Base-by-base conservation (phyloP, 805 yeast species). In the Torulaspora quercuum region DNA sequence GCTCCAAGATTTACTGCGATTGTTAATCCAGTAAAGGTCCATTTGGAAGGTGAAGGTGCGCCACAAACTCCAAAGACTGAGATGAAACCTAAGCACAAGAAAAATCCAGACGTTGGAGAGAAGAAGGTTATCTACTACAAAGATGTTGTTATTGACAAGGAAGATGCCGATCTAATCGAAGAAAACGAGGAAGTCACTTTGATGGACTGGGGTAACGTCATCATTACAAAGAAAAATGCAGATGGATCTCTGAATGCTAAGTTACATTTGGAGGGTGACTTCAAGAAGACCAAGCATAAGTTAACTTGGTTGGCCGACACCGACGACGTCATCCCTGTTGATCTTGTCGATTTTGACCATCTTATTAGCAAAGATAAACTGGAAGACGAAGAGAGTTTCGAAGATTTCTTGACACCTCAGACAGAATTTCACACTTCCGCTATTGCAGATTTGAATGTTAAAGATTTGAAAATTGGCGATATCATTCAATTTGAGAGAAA, bases 191-290 rank as follows among this genome's bases (percentile, higher is more conserved):
- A 90, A 69, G 72, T 89, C 46, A 90, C 97, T n/a, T 75, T 90
- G 55, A 90, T 90, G 97, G 97, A 90, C 67, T 90, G 97, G 97
- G 97, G 97, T 73, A 90, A 90, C 62, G 83, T 79, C 41, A 82
- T 90, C 49, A 69, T 89, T 48, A 75, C 82, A 48, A 76, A 77
- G 61, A 74, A 89, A 57, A 67, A 66, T 59, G 80, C 75, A 61
- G 79, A 77, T 46, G 82, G 75, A 41, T 68, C 80, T 3, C 68
- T 90, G 44, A 82, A 76, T 36, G 95, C 87, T 39, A 81, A 78
- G 52, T 71, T 90, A 53, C 82, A 90, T 64, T 74, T 90, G 57
- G 96, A 85, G 49, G 97, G 97, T 67, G 97, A 90, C 63, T 90
- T 89, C 86, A 82, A 84, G 68, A 90, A 88, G 70, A 90, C 97